Evolutionary conservation across 1,284 basidiomycete genomes (phyloP), one percentile per base, ranked within the genome.

Genomic region (Trichosporon asahii): DNA sequence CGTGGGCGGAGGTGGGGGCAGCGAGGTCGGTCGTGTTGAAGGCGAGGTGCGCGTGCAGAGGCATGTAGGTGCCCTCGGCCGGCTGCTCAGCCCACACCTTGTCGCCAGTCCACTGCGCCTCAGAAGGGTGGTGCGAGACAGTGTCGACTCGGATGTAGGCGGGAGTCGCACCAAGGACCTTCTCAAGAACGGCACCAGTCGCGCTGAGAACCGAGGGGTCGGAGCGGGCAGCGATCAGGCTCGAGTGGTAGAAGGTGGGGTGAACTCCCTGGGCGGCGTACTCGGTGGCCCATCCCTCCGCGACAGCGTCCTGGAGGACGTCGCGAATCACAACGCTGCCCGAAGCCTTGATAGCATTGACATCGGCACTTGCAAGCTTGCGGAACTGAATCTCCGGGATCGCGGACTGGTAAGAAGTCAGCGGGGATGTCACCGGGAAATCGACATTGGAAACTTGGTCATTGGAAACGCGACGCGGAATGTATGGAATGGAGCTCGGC

Each of bases 271-370:
- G 35, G 35, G 35, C 35, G 11, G 65, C 65, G 44, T 53, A 66
- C 60, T 76, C 74, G 49, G 68, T 68, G 5, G 79, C 77, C 77
- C 77, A 79, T 14, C 67, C 67, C 53, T 76, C 66, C n/a, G 79
- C 79, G 25, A 78, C 71, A 0, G 69, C 68, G 70, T 82, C 80
- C 21, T 75, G 74, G 1, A 82, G 74, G 49, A 82, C 80, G 70
- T 82, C 79, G 40, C 80, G 73, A 4, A 82, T 72, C 31, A 82
- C 72, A 11, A 82, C 60, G 40, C 70, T 64, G 25, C 80, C 80
- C 21, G 74, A n/a, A 70, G 68, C 60, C 73, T 53, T 9, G 73
- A 71, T 33, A 12, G 67, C 40, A 6, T 61, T 27, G 57, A 61
- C 27, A 31, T 61, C 57, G 57, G 57, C 57, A n/a, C 27, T 31